Conservation (phyloP, 192 early-diverging fungal species). For the Podila minutissima region DNA sequence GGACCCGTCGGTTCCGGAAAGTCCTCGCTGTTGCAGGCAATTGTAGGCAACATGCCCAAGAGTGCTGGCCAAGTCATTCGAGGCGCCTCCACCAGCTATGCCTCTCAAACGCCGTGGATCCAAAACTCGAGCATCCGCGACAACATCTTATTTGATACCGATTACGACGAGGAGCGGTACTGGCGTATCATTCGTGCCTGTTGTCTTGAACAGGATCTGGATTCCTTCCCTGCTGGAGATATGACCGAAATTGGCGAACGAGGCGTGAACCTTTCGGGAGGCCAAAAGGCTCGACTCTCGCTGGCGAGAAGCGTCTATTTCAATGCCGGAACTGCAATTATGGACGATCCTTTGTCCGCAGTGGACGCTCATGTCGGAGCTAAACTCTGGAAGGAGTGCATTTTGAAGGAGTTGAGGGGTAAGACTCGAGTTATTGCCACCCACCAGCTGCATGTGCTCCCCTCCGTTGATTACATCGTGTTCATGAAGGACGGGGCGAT, state of each 20-base stretch:
- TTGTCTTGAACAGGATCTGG: slow-evolving; percentile 82
- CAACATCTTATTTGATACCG: slow-evolving; percentile 71
- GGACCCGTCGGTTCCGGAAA: slow-evolving; percentile 76
- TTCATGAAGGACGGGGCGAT: slow-evolving; percentile 74
- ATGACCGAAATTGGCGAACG: slow-evolving; percentile 88
- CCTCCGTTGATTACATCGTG: slow-evolving; percentile 59
- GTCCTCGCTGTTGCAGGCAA: slow-evolving; percentile 65
- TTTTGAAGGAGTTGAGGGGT: slow-evolving; percentile 17
- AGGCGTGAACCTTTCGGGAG: slow-evolving; percentile 89
- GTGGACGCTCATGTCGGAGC: slow-evolving; percentile 62
- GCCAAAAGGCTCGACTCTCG: slow-evolving; percentile 78
- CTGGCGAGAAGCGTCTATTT: slow-evolving; percentile 8
- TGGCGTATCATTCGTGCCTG: slow-evolving; percentile 33
- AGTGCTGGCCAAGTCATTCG: slow-evolving; percentile 25
- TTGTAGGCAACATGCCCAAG: slow-evolving; percentile 60
- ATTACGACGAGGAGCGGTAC: slow-evolving; percentile 39
- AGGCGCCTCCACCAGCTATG: slow-evolving; percentile 4
- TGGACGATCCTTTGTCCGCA: slow-evolving; percentile 62
- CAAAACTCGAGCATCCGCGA: slow-evolving; percentile 76
- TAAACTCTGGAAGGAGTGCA: slow-evolving; percentile 55
- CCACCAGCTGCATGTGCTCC: slow-evolving; percentile 69
- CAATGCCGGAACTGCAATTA: slow-evolving; percentile 68
- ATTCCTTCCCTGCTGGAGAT: slow-evolving; percentile 82
- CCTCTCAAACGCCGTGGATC: slow-evolving; percentile 51
- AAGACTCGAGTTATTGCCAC: slow-evolving; percentile 82